Conservation (phyloP, 108 stramenopile genomes). For the Stephanodiscus triporus region DNA sequence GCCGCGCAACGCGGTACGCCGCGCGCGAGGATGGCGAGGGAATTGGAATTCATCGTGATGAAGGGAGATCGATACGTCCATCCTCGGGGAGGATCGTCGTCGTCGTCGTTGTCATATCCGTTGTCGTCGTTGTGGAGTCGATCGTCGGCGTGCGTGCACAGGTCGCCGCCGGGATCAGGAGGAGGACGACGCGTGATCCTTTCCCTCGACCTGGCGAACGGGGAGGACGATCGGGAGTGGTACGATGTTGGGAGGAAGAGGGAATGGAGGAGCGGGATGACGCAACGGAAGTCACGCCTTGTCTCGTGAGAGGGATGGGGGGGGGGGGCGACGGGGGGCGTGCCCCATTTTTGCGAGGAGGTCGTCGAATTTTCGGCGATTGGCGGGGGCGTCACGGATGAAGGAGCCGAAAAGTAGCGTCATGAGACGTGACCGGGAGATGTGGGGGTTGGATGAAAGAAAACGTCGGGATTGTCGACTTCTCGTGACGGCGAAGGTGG, state of each 20-base stretch:
- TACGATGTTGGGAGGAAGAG: slow-evolving; percentile 47
- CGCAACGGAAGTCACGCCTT: slow-evolving; percentile 53
- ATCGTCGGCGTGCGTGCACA: slow-evolving; percentile 63
- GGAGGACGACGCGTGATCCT: slow-evolving; percentile 55
- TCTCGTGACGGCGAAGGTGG: too few relatives aligned
- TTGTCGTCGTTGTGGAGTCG: slow-evolving; percentile 46
- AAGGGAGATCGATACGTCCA: slow-evolving; percentile 66
- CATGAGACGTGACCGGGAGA: too few relatives aligned
- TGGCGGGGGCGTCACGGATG: too few relatives aligned
- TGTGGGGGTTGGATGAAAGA: too few relatives aligned
- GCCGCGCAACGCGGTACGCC: too few relatives aligned
- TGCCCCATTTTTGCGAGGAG: too few relatives aligned
- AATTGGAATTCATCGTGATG: slow-evolving; percentile 71
- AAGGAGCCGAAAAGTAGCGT: too few relatives aligned
- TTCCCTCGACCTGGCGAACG: slow-evolving; percentile 65
- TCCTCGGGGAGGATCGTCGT: slow-evolving; percentile 12
- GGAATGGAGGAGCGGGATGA: slow-evolving; percentile 63
- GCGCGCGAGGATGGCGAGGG: slow-evolving; percentile 44
- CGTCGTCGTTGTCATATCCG: slow-evolving; percentile 6
- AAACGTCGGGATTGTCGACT: too few relatives aligned
- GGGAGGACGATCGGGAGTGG: slow-evolving; percentile 69
- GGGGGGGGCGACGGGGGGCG: too few relatives aligned
- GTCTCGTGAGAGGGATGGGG: slow-evolving; percentile 21
- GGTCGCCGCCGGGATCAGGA: slow-evolving; percentile 56
- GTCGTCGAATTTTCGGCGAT: too few relatives aligned